These are phyloP conservation scores for Colletotrichum sp. DNA, from an alignment of 2,329 filamentous ascomycete genomes.

Conservation along the genomic window DNA sequence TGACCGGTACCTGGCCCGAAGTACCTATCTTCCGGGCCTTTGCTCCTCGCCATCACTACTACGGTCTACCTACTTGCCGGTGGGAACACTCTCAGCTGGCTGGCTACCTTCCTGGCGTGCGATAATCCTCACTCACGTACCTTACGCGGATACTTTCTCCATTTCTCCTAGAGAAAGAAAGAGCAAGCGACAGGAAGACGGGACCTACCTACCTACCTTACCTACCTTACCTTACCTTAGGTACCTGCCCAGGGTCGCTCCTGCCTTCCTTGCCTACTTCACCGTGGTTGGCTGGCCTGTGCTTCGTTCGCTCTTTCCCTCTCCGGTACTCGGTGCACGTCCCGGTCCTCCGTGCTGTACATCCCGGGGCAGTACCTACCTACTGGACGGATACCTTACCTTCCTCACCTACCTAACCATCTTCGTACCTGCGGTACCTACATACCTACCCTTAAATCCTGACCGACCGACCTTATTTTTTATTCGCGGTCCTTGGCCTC, in stretches of 20 bases:
- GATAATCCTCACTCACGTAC: background rate
- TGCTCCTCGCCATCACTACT: background rate
- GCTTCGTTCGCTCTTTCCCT: slow-evolving; percentile 16
- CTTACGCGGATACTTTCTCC: background rate
- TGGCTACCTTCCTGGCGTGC: background rate
- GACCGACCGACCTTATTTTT: slow-evolving; percentile 23
- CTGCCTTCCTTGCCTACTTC: background rate
- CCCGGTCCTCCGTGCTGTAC: background rate
- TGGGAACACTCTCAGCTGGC: background rate
- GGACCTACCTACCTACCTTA: background rate
- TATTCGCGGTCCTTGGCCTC: slow-evolving; percentile 22
- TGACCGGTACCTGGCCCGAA: slow-evolving; percentile 7
- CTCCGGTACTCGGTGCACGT: slow-evolving; percentile 24
- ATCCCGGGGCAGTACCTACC: background rate
- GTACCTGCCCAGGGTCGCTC: background rate
- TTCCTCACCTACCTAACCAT: background rate
- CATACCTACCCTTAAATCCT: slow-evolving; percentile 14
- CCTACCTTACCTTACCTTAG: background rate
- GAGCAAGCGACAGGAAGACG: background rate
- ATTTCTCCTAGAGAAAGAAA: background rate
- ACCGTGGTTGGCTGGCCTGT: background rate
- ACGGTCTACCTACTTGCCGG: background rate
- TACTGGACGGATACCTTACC: background rate
- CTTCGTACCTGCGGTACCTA: background rate
- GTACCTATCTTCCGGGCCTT: background rate